Evolutionary conservation across 2,329 filamentous ascomycete genomes (phyloP), one percentile per base, ranked within the genome.

Genomic region (Gremmenia infestans): DNA sequence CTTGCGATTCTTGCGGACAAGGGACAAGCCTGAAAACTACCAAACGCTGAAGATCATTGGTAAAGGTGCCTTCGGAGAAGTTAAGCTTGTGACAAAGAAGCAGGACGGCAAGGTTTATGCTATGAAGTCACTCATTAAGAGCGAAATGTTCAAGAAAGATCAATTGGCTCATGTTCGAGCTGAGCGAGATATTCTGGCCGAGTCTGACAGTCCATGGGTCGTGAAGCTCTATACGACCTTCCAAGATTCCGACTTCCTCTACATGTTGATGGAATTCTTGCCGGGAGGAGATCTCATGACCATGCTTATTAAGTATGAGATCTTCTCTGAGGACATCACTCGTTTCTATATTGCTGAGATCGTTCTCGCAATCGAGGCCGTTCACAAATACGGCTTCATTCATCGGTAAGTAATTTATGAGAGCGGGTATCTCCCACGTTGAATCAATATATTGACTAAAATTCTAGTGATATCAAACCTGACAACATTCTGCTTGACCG

Each of bases 241-340:
- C 79, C 94, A 99, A 74, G 94, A 99, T 71, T 81, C 83, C 47
- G 93, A 94, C 63, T 99, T 97, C 76, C 79, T 99, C 37, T 99
- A 99, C 78, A 94, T 99, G 87, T 80, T 99, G 59, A 99, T 99
- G 94, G 94, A 99, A 75, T 99, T 97, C 75, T 81, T 99, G 72
- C 94, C 94, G 7, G 94, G 94, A 73, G 94, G 94, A 73, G 94
- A 99, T 76, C 74, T 99, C 72, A 99, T 99, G 94, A 99, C 94
- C 3, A 99, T 99, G 94, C 80, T 99, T 65, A 99, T 99, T 78
- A 99, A 97, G 80, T 99, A 99, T 70, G 94, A 99, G 72, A 97
- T 99, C 72, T 99, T 99, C 73, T 96, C 91, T 0, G 93, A 97
- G 72, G 94, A 99, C 65, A 97, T 99, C 64, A 99, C 94, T 32